Percentiles rank a stretch among this genome's conserved stretches.
phyloP scores from a whole-genome alignment of 2,329 filamentous ascomycete genomes.

The Arthrinium puccinioides region DNA sequence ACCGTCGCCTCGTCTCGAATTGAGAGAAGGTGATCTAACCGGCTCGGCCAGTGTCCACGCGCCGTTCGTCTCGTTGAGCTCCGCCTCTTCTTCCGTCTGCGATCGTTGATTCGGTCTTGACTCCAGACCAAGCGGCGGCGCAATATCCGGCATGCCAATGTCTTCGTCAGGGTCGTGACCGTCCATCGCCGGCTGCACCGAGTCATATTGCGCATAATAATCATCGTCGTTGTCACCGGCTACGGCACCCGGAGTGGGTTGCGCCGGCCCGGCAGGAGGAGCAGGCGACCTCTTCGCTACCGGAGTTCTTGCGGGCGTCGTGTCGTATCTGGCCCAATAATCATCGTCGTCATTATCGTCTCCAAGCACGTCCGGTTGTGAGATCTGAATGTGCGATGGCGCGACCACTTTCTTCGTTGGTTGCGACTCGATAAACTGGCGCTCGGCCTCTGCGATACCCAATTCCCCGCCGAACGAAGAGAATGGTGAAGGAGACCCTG shows the following conservation, averaged over 20 bases:
- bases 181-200: constrained; percentile 75
- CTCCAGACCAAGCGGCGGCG: constrained; percentile 27
- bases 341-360: constrained; percentile 63
- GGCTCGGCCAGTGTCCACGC: constrained; percentile 38
- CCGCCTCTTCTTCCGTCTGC: constrained; percentile 16
- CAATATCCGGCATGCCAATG: constrained; percentile 24
- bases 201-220: constrained; percentile 71
- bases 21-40: constrained; percentile 28
- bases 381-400: neutral
- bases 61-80: constrained; percentile 29
- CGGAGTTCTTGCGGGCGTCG: constrained; percentile 58
- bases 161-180: constrained; percentile 74
- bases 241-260: no score
- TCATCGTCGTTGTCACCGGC: constrained; percentile 50
- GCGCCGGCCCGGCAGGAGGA: constrained; percentile 27
- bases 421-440: constrained; percentile 34
- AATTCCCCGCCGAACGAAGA: constrained; percentile 41
- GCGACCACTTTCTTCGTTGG: constrained; percentile 12
- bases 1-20: constrained; percentile 25
- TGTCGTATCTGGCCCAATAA: constrained; percentile 76
- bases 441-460: constrained; percentile 54
- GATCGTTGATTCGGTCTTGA: constrained; percentile 14
- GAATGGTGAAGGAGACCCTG: constrained; percentile 52
- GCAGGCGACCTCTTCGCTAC: constrained; percentile 56
- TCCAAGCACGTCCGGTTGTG: constrained; percentile 1